Base-by-base conservation (phyloP, 106 monocot genomes). In the Xerophyta viscosa region DNA sequence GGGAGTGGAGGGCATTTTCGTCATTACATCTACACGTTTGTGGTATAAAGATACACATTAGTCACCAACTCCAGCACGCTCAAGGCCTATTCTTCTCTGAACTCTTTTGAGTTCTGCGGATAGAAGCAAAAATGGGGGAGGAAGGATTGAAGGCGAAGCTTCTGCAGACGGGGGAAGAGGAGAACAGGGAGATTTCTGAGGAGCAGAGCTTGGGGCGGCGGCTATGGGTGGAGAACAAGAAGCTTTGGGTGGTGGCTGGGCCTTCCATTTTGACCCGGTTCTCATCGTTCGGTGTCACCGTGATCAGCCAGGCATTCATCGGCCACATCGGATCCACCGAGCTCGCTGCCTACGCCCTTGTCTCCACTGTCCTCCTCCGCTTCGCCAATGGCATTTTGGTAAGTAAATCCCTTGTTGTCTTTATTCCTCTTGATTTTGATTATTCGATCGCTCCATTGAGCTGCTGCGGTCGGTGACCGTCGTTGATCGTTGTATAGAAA, bases 261-360 rank as follows among this genome's bases (percentile, higher is more conserved):
- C 79, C 79, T n/a, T 72, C 73, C 17, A 65, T 79, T 24, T 54
- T 73, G 60, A 61, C 69, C 24, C 37, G 73, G 26, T 64, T 69
- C 54, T 56, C 69, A 20, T 65, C 60, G 2, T 79, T 68, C 36
- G 79, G 73, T 7, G 50, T 73, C 18, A 54, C 60, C 17, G 61
- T 73, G 13, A 65, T 79, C 23, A 73, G 50, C 57, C 72, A 65
- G 37, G 73, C 69, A 20, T 79, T 79, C 60, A 60, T 79, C 52
- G 79, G 79, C 24, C 69, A 73, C 56, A 56, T 79, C 54, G 64
- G 73, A 23, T n/a, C 78, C 22, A 64, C 48, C 36, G 68, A 78
- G 58, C 72, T 78, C 58, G 72, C 78, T 28, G 79, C 73, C 54
- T 79, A 60, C 47, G 63, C 79, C 53, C 52, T 79, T 33, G 64